Evolutionary conservation across 169 alveolate genomes (phyloP).

Genomic region (Plasmodium sp.): DNA sequence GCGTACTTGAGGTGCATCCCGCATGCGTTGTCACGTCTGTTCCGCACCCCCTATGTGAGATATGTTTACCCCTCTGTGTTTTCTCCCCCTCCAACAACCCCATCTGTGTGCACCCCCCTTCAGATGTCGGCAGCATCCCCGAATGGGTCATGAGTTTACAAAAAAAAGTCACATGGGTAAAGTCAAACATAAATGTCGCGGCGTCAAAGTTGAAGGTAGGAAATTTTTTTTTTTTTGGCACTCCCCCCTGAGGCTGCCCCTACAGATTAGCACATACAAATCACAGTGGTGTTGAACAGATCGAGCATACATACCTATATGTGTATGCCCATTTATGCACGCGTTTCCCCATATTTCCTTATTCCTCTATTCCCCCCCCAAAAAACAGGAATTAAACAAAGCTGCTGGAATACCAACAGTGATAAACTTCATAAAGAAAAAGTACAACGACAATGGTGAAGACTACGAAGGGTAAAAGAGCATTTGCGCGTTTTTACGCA

Average conservation of each 20-base stretch:
- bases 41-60: background rate
- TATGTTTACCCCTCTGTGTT: background rate
- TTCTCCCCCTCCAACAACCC: background rate
- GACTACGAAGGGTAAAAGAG: conserved; percentile 31
- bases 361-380: background rate
- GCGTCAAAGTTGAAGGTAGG: conserved; percentile 44
- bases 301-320: background rate
- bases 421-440: conserved; percentile 46
- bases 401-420: conserved; percentile 63
- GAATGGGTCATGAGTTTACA: conserved; percentile 87
- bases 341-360: background rate
- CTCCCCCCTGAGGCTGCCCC: background rate
- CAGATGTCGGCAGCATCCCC: conserved; percentile 84
- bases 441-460: conserved; percentile 17
- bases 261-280: background rate
- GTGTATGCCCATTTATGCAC: background rate
- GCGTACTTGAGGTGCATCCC: background rate
- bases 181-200: conserved; percentile 75
- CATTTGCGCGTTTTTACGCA: background rate
- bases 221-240: background rate
- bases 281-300: background rate
- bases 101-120: background rate
- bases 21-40: background rate
- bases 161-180: conserved; percentile 84
- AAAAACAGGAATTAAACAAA: conserved; percentile 36